Evolutionary conservation across 306 rosid species (phyloP).

Genomic region (Lathyrus aphaca): DNA sequence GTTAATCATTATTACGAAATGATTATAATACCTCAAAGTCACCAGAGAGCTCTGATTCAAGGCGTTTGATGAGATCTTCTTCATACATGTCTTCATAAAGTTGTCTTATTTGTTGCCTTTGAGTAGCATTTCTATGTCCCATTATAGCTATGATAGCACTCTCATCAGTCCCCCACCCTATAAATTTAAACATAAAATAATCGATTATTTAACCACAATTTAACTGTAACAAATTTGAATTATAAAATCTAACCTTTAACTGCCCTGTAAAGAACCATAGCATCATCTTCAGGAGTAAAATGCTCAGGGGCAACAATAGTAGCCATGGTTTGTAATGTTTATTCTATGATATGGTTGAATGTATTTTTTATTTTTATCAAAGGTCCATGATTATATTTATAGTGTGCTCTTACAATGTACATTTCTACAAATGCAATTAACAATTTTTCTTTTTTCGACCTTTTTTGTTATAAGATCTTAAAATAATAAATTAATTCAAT

Average conservation of each 20-base stretch:
- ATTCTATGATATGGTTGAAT: slow-evolving; percentile 1
- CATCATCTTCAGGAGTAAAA: slow-evolving; percentile 54
- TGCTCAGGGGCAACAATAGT: slow-evolving; percentile 42
- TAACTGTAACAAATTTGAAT: background rate
- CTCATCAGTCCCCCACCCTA: slow-evolving; percentile 89
- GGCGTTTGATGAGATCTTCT: slow-evolving; percentile 46
- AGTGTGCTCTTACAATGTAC: background rate
- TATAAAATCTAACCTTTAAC: slow-evolving; percentile 41
- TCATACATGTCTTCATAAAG: slow-evolving; percentile 49
- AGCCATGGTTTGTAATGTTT: slow-evolving; percentile 46
- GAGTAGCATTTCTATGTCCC: slow-evolving; percentile 61
- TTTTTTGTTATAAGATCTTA: background rate
- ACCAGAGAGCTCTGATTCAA: slow-evolving; percentile 71
- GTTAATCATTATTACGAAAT: too few species aligned
- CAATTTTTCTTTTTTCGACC: background rate
- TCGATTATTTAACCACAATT: too few species aligned
- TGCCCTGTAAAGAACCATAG: slow-evolving; percentile 58
- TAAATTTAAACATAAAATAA: background rate
- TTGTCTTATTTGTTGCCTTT: slow-evolving; percentile 63
- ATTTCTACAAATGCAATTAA: background rate
- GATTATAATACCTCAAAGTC: slow-evolving; percentile 62
- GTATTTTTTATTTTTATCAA: background rate
- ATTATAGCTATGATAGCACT: slow-evolving; percentile 53
- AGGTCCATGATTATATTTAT: background rate
- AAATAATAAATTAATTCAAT: background rate